A percentile compares a stretch with the other conserved stretches of the same genome.
Evolutionary conservation across 441 rosid species (phyloP).

Genomic region (Erodium texanum): DNA sequence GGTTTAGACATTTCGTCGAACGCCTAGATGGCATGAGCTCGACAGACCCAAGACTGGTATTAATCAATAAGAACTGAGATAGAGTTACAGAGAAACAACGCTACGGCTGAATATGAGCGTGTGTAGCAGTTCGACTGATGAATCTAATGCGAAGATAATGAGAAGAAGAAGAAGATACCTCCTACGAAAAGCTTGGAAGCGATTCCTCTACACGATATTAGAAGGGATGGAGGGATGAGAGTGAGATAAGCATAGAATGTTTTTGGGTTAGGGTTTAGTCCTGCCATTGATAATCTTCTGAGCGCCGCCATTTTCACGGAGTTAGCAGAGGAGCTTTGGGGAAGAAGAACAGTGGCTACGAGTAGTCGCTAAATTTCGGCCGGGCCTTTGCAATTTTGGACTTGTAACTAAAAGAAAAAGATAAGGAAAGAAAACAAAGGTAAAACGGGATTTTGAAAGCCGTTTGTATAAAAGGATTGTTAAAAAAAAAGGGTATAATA

Average conservation of each 20-base stretch:
- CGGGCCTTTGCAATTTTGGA: too few relatives aligned
- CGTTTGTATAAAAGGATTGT: too few relatives aligned
- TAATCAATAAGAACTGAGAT: neutral
- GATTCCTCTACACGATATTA: neutral
- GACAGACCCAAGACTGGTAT: neutral
- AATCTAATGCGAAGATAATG: too few relatives aligned
- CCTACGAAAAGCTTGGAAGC: neutral
- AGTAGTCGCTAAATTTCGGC: too few relatives aligned
- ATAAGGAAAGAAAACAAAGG: too few relatives aligned
- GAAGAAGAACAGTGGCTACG: too few relatives aligned
- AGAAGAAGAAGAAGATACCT: neutral
- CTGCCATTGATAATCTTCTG: neutral
- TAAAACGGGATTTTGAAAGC: too few relatives aligned
- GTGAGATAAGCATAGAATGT: neutral
- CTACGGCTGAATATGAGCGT: neutral
- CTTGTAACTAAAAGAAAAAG: too few relatives aligned
- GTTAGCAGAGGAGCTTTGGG: neutral
- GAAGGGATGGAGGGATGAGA: neutral
- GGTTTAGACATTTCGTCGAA: neutral
- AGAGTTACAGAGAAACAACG: too few relatives aligned
- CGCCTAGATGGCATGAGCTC: neutral
- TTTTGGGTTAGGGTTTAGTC: neutral
- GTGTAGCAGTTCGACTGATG: neutral
- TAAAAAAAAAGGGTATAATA: too few relatives aligned
- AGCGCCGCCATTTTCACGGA: neutral